Percentiles rank a stretch among this genome's conserved stretches.
Conservation (phyloP, 129 eudicot genomes). For the Lactuca saligna region DNA sequence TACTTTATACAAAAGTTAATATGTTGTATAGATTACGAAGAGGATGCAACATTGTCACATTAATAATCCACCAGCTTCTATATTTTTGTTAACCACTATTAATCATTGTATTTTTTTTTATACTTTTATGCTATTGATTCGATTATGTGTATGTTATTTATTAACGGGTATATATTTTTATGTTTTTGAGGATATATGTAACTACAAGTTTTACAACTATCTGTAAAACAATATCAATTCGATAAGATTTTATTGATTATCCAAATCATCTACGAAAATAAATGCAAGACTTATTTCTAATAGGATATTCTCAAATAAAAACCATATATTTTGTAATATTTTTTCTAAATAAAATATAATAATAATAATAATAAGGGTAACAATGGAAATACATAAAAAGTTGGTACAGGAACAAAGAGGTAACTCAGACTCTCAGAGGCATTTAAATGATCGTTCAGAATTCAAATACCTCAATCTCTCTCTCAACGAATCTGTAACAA, state of each 20-base stretch:
- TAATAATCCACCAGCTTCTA: no score
- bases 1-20: no score
- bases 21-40: no score
- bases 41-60: no score
- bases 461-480: background rate
- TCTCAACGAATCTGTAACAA: slow-evolving; percentile 16
- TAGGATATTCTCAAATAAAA: background rate
- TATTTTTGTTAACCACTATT: no score
- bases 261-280: background rate
- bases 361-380: background rate
- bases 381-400: background rate
- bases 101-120: no score
- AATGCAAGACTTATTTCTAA: background rate
- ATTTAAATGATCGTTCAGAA: slow-evolving; percentile 34
- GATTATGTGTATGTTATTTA: no score
- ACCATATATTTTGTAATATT: background rate
- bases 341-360: no score
- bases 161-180: no score
- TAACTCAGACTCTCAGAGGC: slow-evolving; percentile 45
- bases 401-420: slow-evolving; percentile 46
- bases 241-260: background rate
- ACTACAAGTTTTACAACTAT: background rate
- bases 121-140: no score
- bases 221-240: background rate
- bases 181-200: no score